A percentile compares a stretch with the other conserved stretches of the same genome.
These are phyloP conservation scores for Xylaria sp. DNA, from an alignment of 2,329 filamentous ascomycete genomes.

Conservation along the genomic window DNA sequence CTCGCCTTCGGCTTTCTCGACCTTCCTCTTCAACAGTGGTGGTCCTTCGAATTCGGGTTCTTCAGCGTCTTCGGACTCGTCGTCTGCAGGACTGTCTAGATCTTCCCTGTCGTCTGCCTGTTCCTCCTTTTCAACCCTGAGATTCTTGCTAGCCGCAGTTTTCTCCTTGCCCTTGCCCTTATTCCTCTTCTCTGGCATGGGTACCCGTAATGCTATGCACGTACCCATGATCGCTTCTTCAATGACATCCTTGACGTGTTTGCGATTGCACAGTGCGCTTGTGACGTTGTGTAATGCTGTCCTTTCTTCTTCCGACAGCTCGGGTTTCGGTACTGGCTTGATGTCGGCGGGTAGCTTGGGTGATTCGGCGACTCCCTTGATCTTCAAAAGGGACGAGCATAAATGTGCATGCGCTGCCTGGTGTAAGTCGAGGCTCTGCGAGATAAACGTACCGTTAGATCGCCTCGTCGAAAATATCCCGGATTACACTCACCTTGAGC, in stretches of 20 bases:
- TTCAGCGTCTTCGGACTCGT: conserved; percentile 41
- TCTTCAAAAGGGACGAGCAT: conserved; percentile 63
- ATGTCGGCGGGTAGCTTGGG: conserved; percentile 62
- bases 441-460: conserved; percentile 26
- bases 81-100: conserved; percentile 33
- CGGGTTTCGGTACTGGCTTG: conserved; percentile 60
- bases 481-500: conserved; percentile 60
- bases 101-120: conserved; percentile 39
- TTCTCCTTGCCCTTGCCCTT: conserved; percentile 49
- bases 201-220: conserved; percentile 60
- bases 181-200: conserved; percentile 57
- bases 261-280: conserved; percentile 64
- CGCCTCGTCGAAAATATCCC: background rate
- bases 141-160: conserved; percentile 28
- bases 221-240: conserved; percentile 61
- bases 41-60: conserved; percentile 44
- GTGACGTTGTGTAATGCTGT: conserved; percentile 67
- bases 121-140: conserved; percentile 32
- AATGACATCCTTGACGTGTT: conserved; percentile 60
- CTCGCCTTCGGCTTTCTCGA: conserved; percentile 51
- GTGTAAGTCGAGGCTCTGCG: conserved; percentile 66
- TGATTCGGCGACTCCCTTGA: conserved; percentile 63
- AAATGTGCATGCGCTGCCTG: conserved; percentile 67
- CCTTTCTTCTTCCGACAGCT: conserved; percentile 63
- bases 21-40: conserved; percentile 49